Conservation (phyloP, 106 monocot species). For the Xerophyta viscosa region DNA sequence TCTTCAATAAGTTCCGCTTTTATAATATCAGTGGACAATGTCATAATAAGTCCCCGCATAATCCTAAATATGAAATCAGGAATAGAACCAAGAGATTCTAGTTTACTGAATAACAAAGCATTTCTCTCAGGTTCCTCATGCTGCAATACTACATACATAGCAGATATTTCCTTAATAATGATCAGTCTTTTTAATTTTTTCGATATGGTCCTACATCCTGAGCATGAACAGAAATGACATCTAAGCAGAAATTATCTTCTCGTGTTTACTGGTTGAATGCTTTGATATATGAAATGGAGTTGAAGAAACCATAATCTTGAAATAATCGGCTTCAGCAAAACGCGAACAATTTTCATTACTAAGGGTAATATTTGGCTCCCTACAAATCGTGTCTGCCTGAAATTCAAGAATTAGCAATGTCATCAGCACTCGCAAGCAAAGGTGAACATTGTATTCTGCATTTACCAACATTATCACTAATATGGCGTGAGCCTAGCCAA, state of each 20-base stretch:
- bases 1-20: slow-evolving; percentile 70
- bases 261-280: no score
- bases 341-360: slow-evolving; percentile 18
- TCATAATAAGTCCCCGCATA: slow-evolving; percentile 53
- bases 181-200: slow-evolving; percentile 35
- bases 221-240: slow-evolving; percentile 16
- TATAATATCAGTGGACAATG: slow-evolving; percentile 36
- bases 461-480: no score
- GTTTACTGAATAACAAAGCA: slow-evolving; percentile 54
- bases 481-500: no score
- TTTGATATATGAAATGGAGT: slow-evolving; percentile 20
- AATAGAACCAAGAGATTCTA: slow-evolving; percentile 40
- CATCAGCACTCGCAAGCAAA: neutral
- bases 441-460: no score
- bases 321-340: slow-evolving; percentile 12
- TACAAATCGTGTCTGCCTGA: slow-evolving; percentile 46
- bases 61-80: slow-evolving; percentile 53
- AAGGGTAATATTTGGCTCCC: slow-evolving; percentile 19
- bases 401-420: neutral
- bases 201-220: no score
- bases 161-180: slow-evolving; percentile 47
- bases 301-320: slow-evolving; percentile 8
- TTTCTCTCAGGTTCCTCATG: slow-evolving; percentile 24
- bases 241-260: slow-evolving; percentile 24
- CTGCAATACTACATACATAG: slow-evolving; percentile 25